A percentile compares a stretch with the other conserved stretches of the same genome.
Conservation (phyloP, 306 rosid genomes). For the Fagus crenata region DNA sequence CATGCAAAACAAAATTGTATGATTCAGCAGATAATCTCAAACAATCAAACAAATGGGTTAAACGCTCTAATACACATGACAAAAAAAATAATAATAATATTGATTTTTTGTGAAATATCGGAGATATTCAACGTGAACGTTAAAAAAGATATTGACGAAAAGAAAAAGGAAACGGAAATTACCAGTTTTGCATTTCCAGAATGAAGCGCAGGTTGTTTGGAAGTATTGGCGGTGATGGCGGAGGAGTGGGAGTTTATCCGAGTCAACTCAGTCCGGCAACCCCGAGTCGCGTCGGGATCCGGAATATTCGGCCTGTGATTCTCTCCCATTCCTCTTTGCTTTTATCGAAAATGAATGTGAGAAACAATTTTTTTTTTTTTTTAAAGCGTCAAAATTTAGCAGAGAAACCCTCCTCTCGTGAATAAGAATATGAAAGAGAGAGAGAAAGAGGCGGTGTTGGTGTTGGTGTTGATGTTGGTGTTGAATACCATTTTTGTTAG, state of each 20-base stretch:
- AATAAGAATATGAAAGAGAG: not conserved
- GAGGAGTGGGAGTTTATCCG: conserved; percentile 43
- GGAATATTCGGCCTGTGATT: conserved; percentile 28
- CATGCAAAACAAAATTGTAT: conserved; percentile 27
- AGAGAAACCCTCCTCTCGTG: conserved; percentile 41
- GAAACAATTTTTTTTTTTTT: not conserved
- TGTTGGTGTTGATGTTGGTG: conserved; percentile 5
- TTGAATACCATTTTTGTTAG: not conserved
- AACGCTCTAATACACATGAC: not conserved
- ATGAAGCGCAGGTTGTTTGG: conserved; percentile 27
- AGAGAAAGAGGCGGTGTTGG: conserved; percentile 2
- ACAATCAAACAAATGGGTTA: conserved; percentile 5
- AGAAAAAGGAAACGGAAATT: conserved; percentile 1
- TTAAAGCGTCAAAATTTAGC: conserved; percentile 1
- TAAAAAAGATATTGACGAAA: not conserved
- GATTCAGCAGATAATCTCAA: not conserved
- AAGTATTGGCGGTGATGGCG: conserved; percentile 38
- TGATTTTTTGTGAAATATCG: too few relatives aligned
- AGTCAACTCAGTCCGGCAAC: conserved; percentile 38
- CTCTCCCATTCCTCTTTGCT: conserved; percentile 36
- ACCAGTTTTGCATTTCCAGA: conserved; percentile 45
- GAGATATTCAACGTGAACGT: too few relatives aligned
- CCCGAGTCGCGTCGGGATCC: conserved; percentile 41
- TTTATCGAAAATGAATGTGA: conserved; percentile 22
- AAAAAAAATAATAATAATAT: not conserved